Conservation (phyloP, 148 eudicot genomes). For the Rhododendron simsii region DNA sequence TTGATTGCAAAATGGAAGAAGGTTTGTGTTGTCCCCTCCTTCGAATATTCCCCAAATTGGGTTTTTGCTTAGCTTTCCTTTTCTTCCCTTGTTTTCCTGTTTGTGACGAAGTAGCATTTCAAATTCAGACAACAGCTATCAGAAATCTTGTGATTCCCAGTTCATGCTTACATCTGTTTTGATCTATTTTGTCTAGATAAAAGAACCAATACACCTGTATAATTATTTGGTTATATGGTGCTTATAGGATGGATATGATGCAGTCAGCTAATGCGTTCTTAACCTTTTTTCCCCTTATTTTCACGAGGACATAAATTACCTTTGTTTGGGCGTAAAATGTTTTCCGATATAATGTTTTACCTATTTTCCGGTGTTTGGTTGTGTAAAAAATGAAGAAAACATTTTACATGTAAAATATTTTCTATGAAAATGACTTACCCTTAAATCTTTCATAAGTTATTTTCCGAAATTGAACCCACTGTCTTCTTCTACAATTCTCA, state of each 20-base stretch:
- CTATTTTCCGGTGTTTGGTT: background rate
- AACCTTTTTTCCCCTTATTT: background rate
- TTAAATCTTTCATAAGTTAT: too few relatives aligned
- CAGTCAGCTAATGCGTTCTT: background rate
- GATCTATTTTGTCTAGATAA: background rate
- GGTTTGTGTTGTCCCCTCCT: constrained; percentile 21
- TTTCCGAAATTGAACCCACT: too few relatives aligned
- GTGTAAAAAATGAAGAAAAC: background rate
- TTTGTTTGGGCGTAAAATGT: background rate
- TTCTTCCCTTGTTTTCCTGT: background rate
- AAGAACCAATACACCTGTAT: background rate
- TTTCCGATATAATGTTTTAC: background rate
- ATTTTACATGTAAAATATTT: too few relatives aligned
- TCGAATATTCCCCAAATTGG: background rate
- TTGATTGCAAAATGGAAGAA: constrained; percentile 73
- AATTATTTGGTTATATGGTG: background rate
- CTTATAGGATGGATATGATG: background rate
- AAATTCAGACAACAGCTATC: background rate
- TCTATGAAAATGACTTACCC: too few relatives aligned
- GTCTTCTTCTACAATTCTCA: too few relatives aligned
- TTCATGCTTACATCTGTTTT: background rate
- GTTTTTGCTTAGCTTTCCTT: background rate
- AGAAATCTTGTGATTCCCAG: background rate
- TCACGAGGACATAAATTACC: background rate
- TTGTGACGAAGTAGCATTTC: background rate